These are phyloP conservation scores for Isatis lusitanica DNA, from an alignment of 441 rosid genomes.

Conservation along the genomic window DNA sequence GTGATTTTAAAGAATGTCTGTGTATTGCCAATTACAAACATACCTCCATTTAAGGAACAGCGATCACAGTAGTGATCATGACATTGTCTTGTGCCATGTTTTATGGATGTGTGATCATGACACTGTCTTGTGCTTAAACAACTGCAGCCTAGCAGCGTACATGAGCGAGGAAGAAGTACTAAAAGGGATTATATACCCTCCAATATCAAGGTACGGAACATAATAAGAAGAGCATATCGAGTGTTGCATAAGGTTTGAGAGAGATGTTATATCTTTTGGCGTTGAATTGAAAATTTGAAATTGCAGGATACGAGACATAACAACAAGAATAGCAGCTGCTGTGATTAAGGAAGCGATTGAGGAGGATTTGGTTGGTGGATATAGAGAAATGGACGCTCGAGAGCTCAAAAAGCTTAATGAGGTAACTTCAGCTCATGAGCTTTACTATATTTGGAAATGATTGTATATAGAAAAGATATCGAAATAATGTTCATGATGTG, in stretches of 20 bases:
- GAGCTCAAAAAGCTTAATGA: slow-evolving; percentile 61
- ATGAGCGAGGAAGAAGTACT: slow-evolving; percentile 93
- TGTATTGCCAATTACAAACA: neutral
- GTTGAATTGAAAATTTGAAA: slow-evolving; percentile 26
- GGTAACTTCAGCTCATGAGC: slow-evolving; percentile 41
- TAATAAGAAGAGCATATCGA: neutral
- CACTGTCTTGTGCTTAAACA: slow-evolving; percentile 21
- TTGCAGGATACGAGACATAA: slow-evolving; percentile 89
- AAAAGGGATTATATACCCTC: slow-evolving; percentile 80
- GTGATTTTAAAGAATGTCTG: neutral
- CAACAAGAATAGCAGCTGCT: slow-evolving; percentile 87
- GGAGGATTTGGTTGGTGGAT: slow-evolving; percentile 84
- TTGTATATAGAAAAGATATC: too few species aligned
- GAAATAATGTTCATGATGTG: too few species aligned
- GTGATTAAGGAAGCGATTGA: slow-evolving; percentile 89
- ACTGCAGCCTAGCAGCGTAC: slow-evolving; percentile 83
- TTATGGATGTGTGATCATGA: slow-evolving; percentile 5
- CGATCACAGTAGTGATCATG: slow-evolving; percentile 2
- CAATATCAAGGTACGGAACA: slow-evolving; percentile 69
- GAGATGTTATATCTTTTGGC: neutral
- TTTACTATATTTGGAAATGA: neutral
- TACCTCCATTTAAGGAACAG: neutral
- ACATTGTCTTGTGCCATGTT: slow-evolving; percentile 9
- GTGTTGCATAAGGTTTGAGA: neutral
- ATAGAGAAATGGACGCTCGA: slow-evolving; percentile 79